Evolutionary conservation across 805 yeast genomes (phyloP), one percentile per base, ranked within the genome.

Genomic region (Metschnikowia sp.): DNA sequence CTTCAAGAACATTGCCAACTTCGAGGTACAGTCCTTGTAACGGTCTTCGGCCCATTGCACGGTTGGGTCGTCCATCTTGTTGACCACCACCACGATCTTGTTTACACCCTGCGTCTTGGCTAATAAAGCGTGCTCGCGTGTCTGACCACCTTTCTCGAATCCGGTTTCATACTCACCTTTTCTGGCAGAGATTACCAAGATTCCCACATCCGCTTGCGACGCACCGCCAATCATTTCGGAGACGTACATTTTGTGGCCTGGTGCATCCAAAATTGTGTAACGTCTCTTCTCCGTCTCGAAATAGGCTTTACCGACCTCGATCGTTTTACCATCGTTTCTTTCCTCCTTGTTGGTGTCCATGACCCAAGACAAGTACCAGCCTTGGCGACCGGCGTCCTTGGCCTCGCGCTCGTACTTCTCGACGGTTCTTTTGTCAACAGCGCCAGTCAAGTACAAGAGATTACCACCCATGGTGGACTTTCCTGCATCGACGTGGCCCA

Each of bases 401-500:
- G 99, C 99, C 73, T 94, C 99, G 69, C 91, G 83, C 76, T 94
- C 98, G 66, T 92, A 92, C 70, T 94, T 94, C 60, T 94, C 99
- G 56, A 94, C 94, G 18, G 97, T 92, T 76, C 99, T 88, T 78
- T 94, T 94, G 71, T 94, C 99, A 51, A 94, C 99, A 40, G 97
- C 88, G 52, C 98, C 98, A 19, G 98, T 92, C 63, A 94, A 76
- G 65, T 77, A 92, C 55, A 94, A 79, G 58, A 94, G 76, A 72
- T 94, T 94, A 74, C 99, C 99, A 68, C 99, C 99, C 96, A 94
- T 92, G 51, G 99, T 94, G 44, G 97, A 89, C 72, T 94, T 94
- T 67, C 99, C 99, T 32, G 99, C 99, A 78, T 94, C 99, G 57
- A 94, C 99, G 66, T 94, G 99, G 60, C 99, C 99, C 98, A 94